Percentiles rank a stretch among this genome's conserved stretches.
Conservation (phyloP, 2,329 filamentous ascomycete species). For the Penicillium decumbens region DNA sequence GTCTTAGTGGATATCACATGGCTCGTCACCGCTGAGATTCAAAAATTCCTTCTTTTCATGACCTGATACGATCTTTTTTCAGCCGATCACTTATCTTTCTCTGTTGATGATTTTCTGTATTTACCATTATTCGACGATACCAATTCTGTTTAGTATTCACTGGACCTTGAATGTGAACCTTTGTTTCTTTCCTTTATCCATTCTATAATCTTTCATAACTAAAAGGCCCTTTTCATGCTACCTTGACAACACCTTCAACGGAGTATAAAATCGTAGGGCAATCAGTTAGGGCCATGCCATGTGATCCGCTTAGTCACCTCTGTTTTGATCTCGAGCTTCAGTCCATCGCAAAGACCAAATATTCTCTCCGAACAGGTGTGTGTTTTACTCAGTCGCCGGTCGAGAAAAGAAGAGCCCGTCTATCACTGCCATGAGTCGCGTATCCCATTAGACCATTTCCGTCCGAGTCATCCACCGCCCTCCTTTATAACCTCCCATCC, state of each 20-base stretch:
- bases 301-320: conserved; percentile 17
- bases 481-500: conserved; percentile 1
- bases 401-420: neutral
- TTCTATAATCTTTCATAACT: neutral
- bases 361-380: neutral
- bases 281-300: neutral
- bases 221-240: too few relatives aligned
- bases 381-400: too few relatives aligned
- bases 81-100: neutral
- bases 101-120: neutral
- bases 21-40: conserved; percentile 11
- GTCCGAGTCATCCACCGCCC: conserved; percentile 1
- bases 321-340: conserved; percentile 11
- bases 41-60: neutral
- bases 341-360: neutral
- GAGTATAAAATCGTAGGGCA: neutral
- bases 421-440: neutral
- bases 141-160: conserved; percentile 1
- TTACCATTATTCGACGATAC: conserved; percentile 8
- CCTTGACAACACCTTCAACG: neutral
- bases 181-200: neutral
- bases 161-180: neutral
- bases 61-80: neutral
- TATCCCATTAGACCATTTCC: neutral
- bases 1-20: conserved; percentile 10